Conservation (phyloP, 371 early-diverging fungal genomes). For the Mucor circinelloides region DNA sequence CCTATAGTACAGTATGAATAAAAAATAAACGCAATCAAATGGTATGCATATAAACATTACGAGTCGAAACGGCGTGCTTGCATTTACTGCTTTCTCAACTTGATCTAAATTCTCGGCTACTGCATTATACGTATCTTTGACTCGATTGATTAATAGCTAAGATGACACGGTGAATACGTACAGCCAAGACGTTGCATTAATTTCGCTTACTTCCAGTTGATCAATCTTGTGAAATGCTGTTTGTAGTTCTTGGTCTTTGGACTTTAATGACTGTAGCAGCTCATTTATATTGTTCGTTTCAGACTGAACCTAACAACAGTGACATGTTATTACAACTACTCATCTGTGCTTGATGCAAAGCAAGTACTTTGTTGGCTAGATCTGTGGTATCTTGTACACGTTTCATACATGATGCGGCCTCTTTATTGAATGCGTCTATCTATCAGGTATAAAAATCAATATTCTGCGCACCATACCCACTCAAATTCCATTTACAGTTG, state of each 20-base stretch:
- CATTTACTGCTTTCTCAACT: constrained; percentile 38
- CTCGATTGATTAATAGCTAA: constrained; percentile 23
- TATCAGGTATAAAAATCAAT: not conserved
- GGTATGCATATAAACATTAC: constrained; percentile 4
- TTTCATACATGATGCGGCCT: constrained; percentile 16
- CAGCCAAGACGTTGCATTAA: not conserved
- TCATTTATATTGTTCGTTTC: constrained; percentile 21
- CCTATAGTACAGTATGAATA: not conserved
- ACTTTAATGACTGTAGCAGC: constrained; percentile 16
- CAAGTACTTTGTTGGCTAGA: constrained; percentile 22
- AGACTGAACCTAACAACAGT: constrained; percentile 18
- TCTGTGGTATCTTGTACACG: constrained; percentile 26
- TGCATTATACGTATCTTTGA: constrained; percentile 39
- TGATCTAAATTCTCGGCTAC: constrained; percentile 40
- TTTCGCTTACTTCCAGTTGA: constrained; percentile 34
- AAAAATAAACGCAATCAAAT: not conserved
- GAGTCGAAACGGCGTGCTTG: constrained; percentile 30
- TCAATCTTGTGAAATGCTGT: constrained; percentile 41
- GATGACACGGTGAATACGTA: not conserved
- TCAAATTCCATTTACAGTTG: constrained; percentile 13
- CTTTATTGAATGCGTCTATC: constrained; percentile 23
- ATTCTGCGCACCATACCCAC: not conserved
- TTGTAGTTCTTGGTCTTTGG: constrained; percentile 24
- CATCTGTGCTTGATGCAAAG: not conserved
- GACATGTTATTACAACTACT: not conserved